A percentile compares a stretch with the other conserved stretches of the same genome.
These are phyloP conservation scores for Inga laurina DNA, from an alignment of 306 rosid genomes.

Conservation along the genomic window DNA sequence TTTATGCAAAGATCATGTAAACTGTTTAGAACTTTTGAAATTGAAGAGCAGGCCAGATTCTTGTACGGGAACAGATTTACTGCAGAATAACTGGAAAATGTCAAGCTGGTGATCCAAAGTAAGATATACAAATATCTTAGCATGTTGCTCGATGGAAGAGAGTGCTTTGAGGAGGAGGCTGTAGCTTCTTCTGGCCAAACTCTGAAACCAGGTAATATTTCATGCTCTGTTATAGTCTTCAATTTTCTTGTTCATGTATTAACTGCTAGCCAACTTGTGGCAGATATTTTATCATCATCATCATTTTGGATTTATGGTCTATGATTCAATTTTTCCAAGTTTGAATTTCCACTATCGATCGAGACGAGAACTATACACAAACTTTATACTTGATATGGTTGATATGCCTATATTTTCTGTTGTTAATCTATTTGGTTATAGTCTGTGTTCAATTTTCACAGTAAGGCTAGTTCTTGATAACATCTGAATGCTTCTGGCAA, in stretches of 20 bases:
- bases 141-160: constrained; percentile 91
- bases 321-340: constrained; percentile 4
- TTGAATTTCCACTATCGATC: background rate
- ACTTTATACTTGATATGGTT: background rate
- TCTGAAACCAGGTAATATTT: constrained; percentile 55
- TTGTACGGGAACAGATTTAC: constrained; percentile 79
- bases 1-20: no score
- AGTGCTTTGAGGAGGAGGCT: constrained; percentile 92
- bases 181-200: constrained; percentile 45
- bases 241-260: constrained; percentile 1
- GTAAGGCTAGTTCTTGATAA: background rate
- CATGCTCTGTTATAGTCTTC: constrained; percentile 6
- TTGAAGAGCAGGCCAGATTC: constrained; percentile 73
- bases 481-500: constrained; percentile 19
- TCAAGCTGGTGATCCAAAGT: constrained; percentile 94
- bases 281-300: background rate
- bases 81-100: constrained; percentile 73
- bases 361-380: background rate
- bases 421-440: background rate
- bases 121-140: constrained; percentile 95
- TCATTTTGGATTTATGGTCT: background rate
- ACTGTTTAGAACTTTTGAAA: constrained; percentile 9
- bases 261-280: background rate
- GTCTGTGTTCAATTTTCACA: background rate
- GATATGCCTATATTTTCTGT: background rate